Evolutionary conservation across 192 early-diverging fungal genomes (phyloP).

Genomic region (Backusella parvicylindrica): DNA sequence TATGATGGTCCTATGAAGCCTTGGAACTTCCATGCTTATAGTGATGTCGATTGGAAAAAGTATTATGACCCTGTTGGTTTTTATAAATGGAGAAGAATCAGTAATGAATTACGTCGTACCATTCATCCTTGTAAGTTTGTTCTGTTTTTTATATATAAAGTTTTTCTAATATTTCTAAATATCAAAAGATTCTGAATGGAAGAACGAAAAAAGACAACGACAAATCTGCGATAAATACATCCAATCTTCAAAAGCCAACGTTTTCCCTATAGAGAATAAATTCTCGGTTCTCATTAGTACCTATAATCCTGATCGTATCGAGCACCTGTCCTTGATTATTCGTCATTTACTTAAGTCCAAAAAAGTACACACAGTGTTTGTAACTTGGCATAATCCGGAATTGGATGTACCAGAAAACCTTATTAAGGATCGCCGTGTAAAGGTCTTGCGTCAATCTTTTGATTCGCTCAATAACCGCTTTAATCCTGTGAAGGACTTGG

Average conservation of each 20-base stretch:
- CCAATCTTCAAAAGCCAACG: not conserved
- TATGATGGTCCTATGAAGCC: slow-evolving; percentile 1
- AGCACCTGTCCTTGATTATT: slow-evolving; percentile 21
- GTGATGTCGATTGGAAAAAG: not conserved
- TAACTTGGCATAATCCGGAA: slow-evolving; percentile 41
- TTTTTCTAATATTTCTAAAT: no score
- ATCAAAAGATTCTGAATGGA: slow-evolving; percentile 11
- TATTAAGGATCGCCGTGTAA: slow-evolving; percentile 1
- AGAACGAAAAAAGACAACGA: not conserved
- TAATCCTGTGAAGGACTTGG: slow-evolving; percentile 22
- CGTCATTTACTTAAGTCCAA: slow-evolving; percentile 16
- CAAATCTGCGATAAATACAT: slow-evolving; percentile 19
- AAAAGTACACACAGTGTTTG: slow-evolving; percentile 22
- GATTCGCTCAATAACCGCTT: slow-evolving; percentile 40
- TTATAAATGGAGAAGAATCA: slow-evolving; percentile 8
- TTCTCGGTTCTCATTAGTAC: slow-evolving; percentile 29
- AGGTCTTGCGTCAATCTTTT: slow-evolving; percentile 14
- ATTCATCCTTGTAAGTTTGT: not conserved
- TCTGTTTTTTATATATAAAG: no score
- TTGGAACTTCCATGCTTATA: slow-evolving; percentile 15
- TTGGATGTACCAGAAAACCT: slow-evolving; percentile 19
- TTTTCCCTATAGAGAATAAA: slow-evolving; percentile 11
- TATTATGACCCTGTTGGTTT: slow-evolving; percentile 9
- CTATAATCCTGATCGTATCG: slow-evolving; percentile 31
- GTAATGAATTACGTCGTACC: not conserved